Evolutionary conservation across 257 asterid species (phyloP), one percentile per base, ranked within the genome.

Genomic region (Cruciata laevipes): DNA sequence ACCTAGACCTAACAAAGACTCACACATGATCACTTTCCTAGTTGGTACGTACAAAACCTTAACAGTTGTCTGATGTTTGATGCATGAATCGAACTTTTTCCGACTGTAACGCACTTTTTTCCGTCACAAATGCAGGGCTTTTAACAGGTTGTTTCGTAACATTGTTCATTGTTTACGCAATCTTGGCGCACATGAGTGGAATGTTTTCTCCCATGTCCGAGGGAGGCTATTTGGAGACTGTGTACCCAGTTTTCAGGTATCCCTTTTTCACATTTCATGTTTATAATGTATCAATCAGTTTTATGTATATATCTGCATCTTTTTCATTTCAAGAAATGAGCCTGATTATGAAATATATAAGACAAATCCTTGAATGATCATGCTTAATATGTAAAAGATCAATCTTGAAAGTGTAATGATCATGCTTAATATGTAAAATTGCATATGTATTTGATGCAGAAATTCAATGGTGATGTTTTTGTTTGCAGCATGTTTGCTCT

Each of bases 231-330:
- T 75, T 88, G 78, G 97, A 93, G 68, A 83, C 91, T 3, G 93
- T 90, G 33, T 93, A 93, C 79, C 99, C 97, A 30, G 47, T 93
- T 84, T 93, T 93, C 86, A 93, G 99, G 99, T 88, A 53, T 14
- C 64, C 56, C 21, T 67, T 76, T 69, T 35, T 58, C 72, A 63
- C 73, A 25, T 61, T 24, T 49, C n/a, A 38, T 13, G 51, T 42
- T 42, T 16, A 10, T 10, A 38, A 10, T 10, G 11, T 38, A 10
- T 7, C 14, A 38, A 38, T 38, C 47, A 2, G 47, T 38, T 38
- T 38, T 38, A 3, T 2, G 13, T 38, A 14, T 38, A 3, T 40
- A 9, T 8, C 10, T 8, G 3, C 12, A 40, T 40, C 47, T 40
- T 40, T 4, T 33, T 4, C 0, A 11, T 40, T 40, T 12, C 21